Conservation (phyloP, 192 early-diverging fungal species). For the Backusella luteola region DNA sequence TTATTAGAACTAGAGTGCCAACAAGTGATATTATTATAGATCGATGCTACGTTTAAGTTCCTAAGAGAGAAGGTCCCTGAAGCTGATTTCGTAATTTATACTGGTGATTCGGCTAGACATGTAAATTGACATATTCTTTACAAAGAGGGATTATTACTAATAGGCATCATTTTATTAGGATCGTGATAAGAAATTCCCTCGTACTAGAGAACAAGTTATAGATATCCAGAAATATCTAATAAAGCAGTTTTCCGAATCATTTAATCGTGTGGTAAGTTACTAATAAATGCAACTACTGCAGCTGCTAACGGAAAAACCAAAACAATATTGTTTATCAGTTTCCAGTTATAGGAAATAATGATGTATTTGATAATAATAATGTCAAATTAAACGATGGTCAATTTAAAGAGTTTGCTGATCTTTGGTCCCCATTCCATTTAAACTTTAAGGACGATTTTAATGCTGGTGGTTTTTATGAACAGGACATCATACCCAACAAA, state of each 20-base stretch:
- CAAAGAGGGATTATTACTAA: constrained; percentile 5
- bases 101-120: constrained; percentile 38
- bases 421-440: constrained; percentile 36
- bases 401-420: constrained; percentile 6
- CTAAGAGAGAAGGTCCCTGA: constrained; percentile 20
- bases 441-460: constrained; percentile 25
- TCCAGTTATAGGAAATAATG: constrained; percentile 42
- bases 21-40: background rate
- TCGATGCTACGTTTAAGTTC: constrained; percentile 34
- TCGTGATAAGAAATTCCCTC: constrained; percentile 14
- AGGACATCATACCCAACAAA: constrained; percentile 28
- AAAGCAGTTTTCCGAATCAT: constrained; percentile 18
- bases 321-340: constrained; percentile 19
- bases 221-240: constrained; percentile 22
- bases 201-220: constrained; percentile 19
- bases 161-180: constrained; percentile 11
- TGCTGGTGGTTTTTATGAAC: constrained; percentile 37
- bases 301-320: background rate
- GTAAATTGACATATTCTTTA: constrained; percentile 17
- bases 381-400: background rate
- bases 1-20: background rate
- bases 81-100: constrained; percentile 43
- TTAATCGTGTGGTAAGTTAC: constrained; percentile 15
- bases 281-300: background rate
- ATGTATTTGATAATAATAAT: constrained; percentile 26